These are phyloP conservation scores for Linum tenue DNA, from an alignment of 345 rosid genomes.

Conservation along the genomic window DNA sequence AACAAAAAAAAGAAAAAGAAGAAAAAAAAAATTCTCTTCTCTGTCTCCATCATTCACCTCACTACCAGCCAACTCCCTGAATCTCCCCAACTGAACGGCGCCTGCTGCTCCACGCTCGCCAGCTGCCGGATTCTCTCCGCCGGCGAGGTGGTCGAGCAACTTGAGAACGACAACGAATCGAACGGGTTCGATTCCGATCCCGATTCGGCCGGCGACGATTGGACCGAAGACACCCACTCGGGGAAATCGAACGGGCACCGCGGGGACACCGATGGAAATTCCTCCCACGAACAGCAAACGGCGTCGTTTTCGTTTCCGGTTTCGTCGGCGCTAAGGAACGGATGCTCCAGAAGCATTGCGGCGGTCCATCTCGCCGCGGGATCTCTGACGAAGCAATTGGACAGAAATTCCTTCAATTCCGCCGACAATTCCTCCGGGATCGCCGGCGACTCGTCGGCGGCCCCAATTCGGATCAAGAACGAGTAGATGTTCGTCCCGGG, in stretches of 20 bases:
- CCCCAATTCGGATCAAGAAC: constrained; percentile 15
- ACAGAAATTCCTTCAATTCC: constrained; percentile 26
- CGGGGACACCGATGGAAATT: not conserved
- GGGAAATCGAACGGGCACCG: constrained; percentile 1
- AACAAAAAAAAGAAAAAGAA: not conserved
- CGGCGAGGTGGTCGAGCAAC: not conserved
- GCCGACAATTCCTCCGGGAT: constrained; percentile 19
- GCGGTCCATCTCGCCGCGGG: constrained; percentile 28
- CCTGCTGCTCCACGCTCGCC: not conserved
- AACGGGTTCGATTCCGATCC: not conserved
- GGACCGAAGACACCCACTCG: constrained; percentile 5
- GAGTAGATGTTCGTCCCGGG: constrained; percentile 5
- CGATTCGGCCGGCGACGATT: not conserved
- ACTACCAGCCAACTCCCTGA: not conserved
- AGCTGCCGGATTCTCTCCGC: not conserved
- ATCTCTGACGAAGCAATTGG: constrained; percentile 24
- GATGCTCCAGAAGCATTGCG: constrained; percentile 26
- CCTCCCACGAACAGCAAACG: not conserved
- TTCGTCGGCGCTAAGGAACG: constrained; percentile 9
- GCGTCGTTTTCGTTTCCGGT: constrained; percentile 7
- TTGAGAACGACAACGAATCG: not conserved
- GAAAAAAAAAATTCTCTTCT: not conserved
- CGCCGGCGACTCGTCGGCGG: constrained; percentile 19
- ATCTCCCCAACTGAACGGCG: not conserved
- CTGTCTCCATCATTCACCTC: not conserved